Evolutionary conservation across 805 yeast species (phyloP).

Genomic region (Schwanniomyces occidentalis): DNA sequence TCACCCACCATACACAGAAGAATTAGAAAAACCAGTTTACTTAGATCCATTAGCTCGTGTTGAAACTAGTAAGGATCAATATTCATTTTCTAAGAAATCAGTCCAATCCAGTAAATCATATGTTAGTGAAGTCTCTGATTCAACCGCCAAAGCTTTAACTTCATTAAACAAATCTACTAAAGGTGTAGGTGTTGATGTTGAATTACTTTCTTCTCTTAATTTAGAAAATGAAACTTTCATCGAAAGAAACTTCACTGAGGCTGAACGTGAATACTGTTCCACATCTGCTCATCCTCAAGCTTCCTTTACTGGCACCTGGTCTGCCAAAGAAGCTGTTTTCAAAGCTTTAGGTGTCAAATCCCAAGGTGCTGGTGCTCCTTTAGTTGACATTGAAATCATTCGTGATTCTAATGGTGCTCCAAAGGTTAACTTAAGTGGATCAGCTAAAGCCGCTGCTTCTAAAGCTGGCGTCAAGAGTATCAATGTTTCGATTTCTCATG

Average conservation of each 20-base stretch:
- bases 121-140: slow-evolving; percentile 48
- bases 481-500: slow-evolving; percentile 91
- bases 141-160: slow-evolving; percentile 65
- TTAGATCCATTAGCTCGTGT: slow-evolving; percentile 93
- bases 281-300: slow-evolving; percentile 78
- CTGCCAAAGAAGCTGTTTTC: slow-evolving; percentile 99
- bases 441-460: slow-evolving; percentile 72
- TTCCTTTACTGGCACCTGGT: slow-evolving; percentile 97
- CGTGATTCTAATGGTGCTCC: slow-evolving; percentile 82
- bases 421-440: slow-evolving; percentile 70
- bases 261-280: slow-evolving; percentile 77
- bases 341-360: slow-evolving; percentile 88
- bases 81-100: slow-evolving; percentile 49
- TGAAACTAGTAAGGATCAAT: slow-evolving; percentile 40
- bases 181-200: slow-evolving; percentile 97
- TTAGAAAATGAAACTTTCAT: slow-evolving; percentile 87
- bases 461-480: slow-evolving; percentile 68
- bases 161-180: slow-evolving; percentile 57
- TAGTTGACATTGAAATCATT: slow-evolving; percentile 85
- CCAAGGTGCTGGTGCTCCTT: slow-evolving; percentile 93
- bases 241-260: slow-evolving; percentile 85
- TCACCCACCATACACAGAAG: slow-evolving; percentile 88
- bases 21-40: slow-evolving; percentile 86
- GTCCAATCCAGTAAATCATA: slow-evolving; percentile 49
- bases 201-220: slow-evolving; percentile 78